A percentile compares a stretch with the other conserved stretches of the same genome.
These are phyloP conservation scores for Lenzites betulinus DNA, from an alignment of 768 basidiomycete species.

Conservation along the genomic window DNA sequence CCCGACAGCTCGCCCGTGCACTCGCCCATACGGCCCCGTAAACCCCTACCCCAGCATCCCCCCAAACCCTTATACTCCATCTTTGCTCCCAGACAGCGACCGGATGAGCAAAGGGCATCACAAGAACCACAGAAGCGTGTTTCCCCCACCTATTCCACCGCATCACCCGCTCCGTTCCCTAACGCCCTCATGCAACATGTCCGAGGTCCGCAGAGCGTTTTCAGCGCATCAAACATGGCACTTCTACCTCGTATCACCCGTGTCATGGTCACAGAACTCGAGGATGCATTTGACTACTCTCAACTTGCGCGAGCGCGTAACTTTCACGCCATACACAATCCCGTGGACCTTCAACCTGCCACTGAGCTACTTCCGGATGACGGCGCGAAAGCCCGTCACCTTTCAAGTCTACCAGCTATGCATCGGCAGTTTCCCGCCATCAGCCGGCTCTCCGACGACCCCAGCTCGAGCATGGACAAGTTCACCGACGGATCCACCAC, in stretches of 20 bases:
- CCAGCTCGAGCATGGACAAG: background rate
- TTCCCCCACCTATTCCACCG: background rate
- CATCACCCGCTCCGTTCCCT: slow-evolving; percentile 48
- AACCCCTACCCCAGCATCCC: slow-evolving; percentile 8
- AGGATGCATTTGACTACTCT: background rate
- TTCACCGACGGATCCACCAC: background rate
- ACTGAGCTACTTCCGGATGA: background rate
- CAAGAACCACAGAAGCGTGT: too few relatives aligned
- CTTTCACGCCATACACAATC: background rate
- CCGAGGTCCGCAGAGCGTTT: slow-evolving; percentile 55
- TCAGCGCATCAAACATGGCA: slow-evolving; percentile 7
- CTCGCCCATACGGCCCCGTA: slow-evolving; percentile 14
- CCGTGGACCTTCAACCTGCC: background rate
- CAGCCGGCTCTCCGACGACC: slow-evolving; percentile 7
- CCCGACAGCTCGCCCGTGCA: slow-evolving; percentile 45
- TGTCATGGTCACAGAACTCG: background rate
- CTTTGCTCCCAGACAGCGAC: slow-evolving; percentile 40
- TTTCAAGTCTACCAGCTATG: background rate
- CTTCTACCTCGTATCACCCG: background rate
- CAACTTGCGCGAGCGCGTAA: background rate
- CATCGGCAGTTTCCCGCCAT: slow-evolving; percentile 23
- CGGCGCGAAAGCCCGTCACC: background rate
- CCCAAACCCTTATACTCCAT: slow-evolving; percentile 46
- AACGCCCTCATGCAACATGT: slow-evolving; percentile 56
- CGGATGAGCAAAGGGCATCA: slow-evolving; percentile 19